Evolutionary conservation across 106 monocot genomes (phyloP).

Genomic region (Ottelia alismoides): DNA sequence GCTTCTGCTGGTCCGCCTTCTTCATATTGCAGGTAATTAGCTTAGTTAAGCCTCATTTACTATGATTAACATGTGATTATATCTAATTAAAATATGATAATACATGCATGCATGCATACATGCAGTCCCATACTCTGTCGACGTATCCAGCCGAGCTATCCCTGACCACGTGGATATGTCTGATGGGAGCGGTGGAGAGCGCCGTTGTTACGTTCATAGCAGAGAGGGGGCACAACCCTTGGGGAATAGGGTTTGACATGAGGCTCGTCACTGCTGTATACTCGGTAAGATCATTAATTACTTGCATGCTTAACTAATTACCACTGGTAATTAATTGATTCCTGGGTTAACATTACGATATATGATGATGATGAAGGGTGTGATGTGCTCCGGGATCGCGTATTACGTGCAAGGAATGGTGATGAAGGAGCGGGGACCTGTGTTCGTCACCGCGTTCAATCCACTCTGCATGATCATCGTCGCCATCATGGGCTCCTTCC

Average conservation of each 20-base stretch:
- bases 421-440: slow-evolving; percentile 74
- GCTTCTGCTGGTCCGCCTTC: slow-evolving; percentile 56
- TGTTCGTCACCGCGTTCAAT: slow-evolving; percentile 84
- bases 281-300: slow-evolving; percentile 29
- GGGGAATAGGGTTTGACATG: slow-evolving; percentile 48
- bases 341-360: no score
- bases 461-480: slow-evolving; percentile 83
- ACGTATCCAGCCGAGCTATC: slow-evolving; percentile 73
- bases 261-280: slow-evolving; percentile 49
- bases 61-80: no score
- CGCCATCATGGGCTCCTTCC: slow-evolving; percentile 43
- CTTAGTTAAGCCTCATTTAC: not conserved
- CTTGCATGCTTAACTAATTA: not conserved
- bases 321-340: not conserved
- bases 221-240: slow-evolving; percentile 29
- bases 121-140: slow-evolving; percentile 48
- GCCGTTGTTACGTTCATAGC: slow-evolving; percentile 29
- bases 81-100: not conserved
- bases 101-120: not conserved
- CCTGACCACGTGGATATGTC: slow-evolving; percentile 50
- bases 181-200: slow-evolving; percentile 38
- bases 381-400: slow-evolving; percentile 65
- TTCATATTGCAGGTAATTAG: slow-evolving; percentile 47
- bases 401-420: slow-evolving; percentile 73
- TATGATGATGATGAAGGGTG: slow-evolving; percentile 28